Percentiles rank a stretch among this genome's conserved stretches.
Evolutionary conservation across 441 rosid species (phyloP).

Genomic region (Euphorbia schlechtendalii): DNA sequence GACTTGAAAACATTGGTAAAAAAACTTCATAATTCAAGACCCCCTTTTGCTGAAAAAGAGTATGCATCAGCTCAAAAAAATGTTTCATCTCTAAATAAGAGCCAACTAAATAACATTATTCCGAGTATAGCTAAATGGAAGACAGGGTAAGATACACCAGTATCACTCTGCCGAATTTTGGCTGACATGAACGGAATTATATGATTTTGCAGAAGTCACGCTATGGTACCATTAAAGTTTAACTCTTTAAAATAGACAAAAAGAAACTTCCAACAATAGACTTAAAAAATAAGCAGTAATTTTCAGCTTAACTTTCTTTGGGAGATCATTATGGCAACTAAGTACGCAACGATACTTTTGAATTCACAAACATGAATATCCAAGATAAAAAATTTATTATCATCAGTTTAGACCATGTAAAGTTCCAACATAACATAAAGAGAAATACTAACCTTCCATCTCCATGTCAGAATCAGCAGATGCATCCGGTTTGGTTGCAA

Average conservation of each 20-base stretch:
- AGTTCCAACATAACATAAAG: neutral
- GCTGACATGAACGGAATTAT: neutral
- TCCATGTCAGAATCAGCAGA: slow-evolving; percentile 70
- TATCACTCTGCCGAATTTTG: neutral
- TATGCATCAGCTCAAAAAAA: neutral
- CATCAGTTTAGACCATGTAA: neutral
- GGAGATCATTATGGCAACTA: neutral
- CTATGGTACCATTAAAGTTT: neutral
- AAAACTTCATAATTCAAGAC: neutral
- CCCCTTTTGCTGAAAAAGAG: neutral
- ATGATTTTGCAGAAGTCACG: neutral
- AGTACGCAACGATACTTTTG: neutral
- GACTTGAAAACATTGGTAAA: neutral
- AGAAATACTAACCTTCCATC: slow-evolving; percentile 66
- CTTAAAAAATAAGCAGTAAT: neutral
- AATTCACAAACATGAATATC: neutral
- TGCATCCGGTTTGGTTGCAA: slow-evolving; percentile 22
- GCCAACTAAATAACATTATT: neutral
- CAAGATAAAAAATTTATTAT: slow-evolving; percentile 4
- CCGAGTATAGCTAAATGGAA: neutral
- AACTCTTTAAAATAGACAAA: neutral
- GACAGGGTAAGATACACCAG: neutral
- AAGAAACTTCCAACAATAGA: neutral
- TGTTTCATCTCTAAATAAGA: neutral
- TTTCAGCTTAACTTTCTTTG: neutral